phyloP scores from a whole-genome alignment of 441 rosid species.

The Caryocar brasiliense region DNA sequence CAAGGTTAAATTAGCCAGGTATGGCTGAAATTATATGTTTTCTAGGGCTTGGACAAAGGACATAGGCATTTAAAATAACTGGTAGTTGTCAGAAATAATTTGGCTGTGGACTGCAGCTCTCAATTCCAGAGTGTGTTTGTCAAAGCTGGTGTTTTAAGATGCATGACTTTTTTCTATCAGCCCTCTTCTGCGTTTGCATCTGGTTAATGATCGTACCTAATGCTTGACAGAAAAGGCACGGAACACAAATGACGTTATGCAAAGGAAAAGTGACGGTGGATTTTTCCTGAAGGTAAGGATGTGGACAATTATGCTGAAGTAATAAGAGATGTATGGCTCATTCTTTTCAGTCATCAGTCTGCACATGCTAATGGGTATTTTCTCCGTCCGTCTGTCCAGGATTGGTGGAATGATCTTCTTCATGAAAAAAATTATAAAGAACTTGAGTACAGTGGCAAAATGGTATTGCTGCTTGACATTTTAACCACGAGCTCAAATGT shows the following conservation, averaged over 20 bases:
- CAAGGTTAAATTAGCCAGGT: not conserved
- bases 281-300: constrained; percentile 69
- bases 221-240: constrained; percentile 53
- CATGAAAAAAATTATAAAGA: constrained; percentile 61
- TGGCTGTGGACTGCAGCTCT: too few relatives aligned
- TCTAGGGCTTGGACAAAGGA: not conserved
- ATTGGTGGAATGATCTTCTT: constrained; percentile 98
- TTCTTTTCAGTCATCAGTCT: too few relatives aligned
- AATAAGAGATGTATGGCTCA: too few relatives aligned
- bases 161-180: not conserved
- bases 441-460: constrained; percentile 81
- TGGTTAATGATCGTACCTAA: constrained; percentile 1
- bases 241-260: constrained; percentile 34
- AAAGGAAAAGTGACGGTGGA: constrained; percentile 53
- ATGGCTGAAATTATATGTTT: not conserved
- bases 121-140: not conserved
- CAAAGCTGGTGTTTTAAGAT: not conserved
- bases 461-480: constrained; percentile 93
- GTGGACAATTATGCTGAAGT: not conserved
- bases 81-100: not conserved
- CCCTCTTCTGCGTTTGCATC: not conserved
- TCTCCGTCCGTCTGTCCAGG: constrained; percentile 29
- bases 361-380: not conserved
- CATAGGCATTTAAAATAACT: not conserved
- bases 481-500: constrained; percentile 61